These are phyloP conservation scores for Adansonia digitata DNA, from an alignment of 345 rosid genomes.

Conservation along the genomic window DNA sequence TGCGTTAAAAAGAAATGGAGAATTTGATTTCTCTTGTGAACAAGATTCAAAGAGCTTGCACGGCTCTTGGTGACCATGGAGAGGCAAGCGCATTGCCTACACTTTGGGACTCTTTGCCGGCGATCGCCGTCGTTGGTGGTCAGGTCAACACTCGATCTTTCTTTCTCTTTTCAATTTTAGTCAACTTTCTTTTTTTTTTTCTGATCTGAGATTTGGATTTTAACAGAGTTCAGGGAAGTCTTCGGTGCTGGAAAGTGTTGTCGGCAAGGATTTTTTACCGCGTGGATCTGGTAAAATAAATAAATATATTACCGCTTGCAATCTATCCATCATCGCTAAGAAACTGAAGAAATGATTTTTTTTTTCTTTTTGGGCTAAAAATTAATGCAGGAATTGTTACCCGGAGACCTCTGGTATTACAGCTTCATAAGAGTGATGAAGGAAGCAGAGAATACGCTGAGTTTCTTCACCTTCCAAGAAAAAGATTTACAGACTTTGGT, in stretches of 20 bases:
- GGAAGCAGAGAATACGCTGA: constrained; percentile 94
- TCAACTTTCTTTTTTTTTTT: not conserved
- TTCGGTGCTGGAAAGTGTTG: constrained; percentile 95
- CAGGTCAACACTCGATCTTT: constrained; percentile 47
- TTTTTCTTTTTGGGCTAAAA: not conserved
- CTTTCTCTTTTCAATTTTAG: constrained; percentile 15
- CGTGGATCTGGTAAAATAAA: constrained; percentile 86
- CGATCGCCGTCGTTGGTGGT: constrained; percentile 99
- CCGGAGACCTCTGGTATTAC: constrained; percentile 90
- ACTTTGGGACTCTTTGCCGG: constrained; percentile 92
- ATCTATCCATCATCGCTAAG: no score
- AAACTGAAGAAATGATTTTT: not conserved
- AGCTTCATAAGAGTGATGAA: constrained; percentile 93
- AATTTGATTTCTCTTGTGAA: constrained; percentile 86
- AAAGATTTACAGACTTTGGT: constrained; percentile 86
- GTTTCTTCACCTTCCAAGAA: constrained; percentile 88
- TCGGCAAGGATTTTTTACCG: constrained; percentile 94
- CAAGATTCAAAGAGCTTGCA: constrained; percentile 98
- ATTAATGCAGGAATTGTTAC: constrained; percentile 78
- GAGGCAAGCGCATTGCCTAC: constrained; percentile 86
- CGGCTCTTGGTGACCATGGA: constrained; percentile 98
- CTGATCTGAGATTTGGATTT: not conserved
- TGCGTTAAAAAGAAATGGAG: constrained; percentile 53
- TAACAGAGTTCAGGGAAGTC: constrained; percentile 97
- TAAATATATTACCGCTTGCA: not conserved